A percentile compares a stretch with the other conserved stretches of the same genome.
These are phyloP conservation scores for Fusarium pseudonygamai DNA, from an alignment of 2,329 filamentous ascomycete genomes.

Conservation along the genomic window DNA sequence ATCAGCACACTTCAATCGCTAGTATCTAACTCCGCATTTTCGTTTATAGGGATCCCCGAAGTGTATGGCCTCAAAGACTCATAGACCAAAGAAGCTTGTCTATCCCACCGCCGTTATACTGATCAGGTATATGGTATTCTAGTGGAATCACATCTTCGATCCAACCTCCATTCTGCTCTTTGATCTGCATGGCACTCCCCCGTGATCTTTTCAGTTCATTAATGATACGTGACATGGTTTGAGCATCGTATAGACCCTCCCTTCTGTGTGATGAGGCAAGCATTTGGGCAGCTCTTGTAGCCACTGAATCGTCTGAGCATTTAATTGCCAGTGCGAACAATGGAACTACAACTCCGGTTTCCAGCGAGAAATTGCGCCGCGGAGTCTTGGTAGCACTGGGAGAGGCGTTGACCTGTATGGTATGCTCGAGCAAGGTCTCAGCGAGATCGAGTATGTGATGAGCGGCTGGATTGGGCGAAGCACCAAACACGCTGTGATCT, in stretches of 20 bases:
- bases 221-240: constrained; percentile 11
- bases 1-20: background rate
- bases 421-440: constrained; percentile 8
- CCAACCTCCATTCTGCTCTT: background rate
- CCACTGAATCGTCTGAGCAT: constrained; percentile 21
- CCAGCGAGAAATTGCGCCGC: constrained; percentile 26
- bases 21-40: too few relatives aligned
- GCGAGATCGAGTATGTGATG: constrained; percentile 4
- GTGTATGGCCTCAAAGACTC: background rate
- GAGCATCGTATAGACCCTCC: constrained; percentile 31
- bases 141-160: background rate
- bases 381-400: constrained; percentile 1
- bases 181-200: background rate
- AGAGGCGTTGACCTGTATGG: background rate
- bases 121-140: constrained; percentile 1
- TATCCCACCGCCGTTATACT: constrained; percentile 1
- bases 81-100: constrained; percentile 10
- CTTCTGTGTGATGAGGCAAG: constrained; percentile 17
- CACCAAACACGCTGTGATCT: constrained; percentile 3
- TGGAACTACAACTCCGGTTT: constrained; percentile 29
- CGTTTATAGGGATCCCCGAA: background rate
- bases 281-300: constrained; percentile 4
- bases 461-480: constrained; percentile 8
- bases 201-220: background rate
- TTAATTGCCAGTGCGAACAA: constrained; percentile 29